Base-by-base conservation (phyloP, 2,329 filamentous ascomycete genomes). In the Cryphonectria japonica region DNA sequence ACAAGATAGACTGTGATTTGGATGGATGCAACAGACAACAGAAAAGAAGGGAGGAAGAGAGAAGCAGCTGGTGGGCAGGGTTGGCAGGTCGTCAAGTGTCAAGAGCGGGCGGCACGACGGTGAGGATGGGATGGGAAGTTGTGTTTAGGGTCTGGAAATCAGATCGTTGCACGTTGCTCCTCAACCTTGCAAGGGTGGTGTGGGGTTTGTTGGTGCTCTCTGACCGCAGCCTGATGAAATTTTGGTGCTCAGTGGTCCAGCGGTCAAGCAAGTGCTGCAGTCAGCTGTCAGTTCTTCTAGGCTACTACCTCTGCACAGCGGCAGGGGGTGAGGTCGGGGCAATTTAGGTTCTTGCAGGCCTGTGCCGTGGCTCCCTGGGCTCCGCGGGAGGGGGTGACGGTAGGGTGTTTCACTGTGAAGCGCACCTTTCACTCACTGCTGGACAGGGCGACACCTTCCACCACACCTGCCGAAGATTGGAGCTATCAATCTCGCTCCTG, bases 21-120 rank as follows among this genome's bases (percentile, higher is more conserved):
- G 71, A 75, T 71, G 78, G 22, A 80, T 74, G 78, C 76, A 74
- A 77, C 75, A 77, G 77, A 78, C 77, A 77, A 75, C 77, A 76
- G 75, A 76, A 76, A 78, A 78, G 75, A 78, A 74, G 74, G 76
- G 76, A 75, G 76, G 76, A 61, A 26, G 64, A 76, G 73, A 34
- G 46, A n/a, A 50, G 43, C 22, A 37, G 63, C 63, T 52, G 43
- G 61, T 34, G 14, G 63, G 63, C 29, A 50, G 63, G 43, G 63
- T 68, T 70, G 73, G 73, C 68, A 69, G 41, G 70, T 68, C 71
- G 73, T 74, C 71, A 69, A 69, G 73, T 73, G 73, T 76, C 73
- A 74, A 72, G 74, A 71, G 59, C 76, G 72, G 74, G 68, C 70
- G 69, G 70, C 68, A 66, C 52, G 64, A 46, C 39, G 67, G 60